Conservation (phyloP, 257 asterid species). For the Haberlea rhodopensis region DNA sequence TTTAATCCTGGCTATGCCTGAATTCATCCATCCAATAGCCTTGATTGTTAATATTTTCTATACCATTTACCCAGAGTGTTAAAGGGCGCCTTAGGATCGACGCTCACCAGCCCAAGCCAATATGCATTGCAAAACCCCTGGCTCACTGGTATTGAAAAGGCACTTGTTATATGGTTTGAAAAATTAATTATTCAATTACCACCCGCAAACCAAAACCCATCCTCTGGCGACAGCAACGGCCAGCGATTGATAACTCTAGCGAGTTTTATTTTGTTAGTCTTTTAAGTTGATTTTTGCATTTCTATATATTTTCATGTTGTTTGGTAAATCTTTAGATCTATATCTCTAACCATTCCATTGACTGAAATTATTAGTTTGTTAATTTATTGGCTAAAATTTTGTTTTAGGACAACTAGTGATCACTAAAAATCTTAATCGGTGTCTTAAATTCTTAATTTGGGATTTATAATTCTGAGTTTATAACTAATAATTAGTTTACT, state of each 20-base stretch:
- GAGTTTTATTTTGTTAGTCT: neutral
- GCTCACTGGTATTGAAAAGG: too few relatives aligned
- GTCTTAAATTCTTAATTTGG: neutral
- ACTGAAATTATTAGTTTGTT: too few relatives aligned
- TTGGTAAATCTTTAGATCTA: too few relatives aligned
- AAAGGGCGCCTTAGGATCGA: neutral
- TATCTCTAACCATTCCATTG: neutral
- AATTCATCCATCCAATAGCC: neutral
- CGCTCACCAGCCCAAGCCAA: too few relatives aligned
- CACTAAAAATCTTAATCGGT: neutral
- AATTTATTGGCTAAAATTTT: neutral
- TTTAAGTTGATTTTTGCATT: neutral
- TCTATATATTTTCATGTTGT: too few relatives aligned
- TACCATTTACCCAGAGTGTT: neutral
- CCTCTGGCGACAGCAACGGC: neutral
- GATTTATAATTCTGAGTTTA: too few relatives aligned
- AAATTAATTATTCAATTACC: too few relatives aligned
- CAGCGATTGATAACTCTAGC: neutral
- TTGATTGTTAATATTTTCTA: neutral
- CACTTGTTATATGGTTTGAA: too few relatives aligned
- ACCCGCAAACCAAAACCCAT: too few relatives aligned
- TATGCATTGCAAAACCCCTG: too few relatives aligned
- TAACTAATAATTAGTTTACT: neutral
- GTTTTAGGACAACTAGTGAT: neutral
- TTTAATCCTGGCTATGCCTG: neutral